Evolutionary conservation across 345 rosid species (phyloP).

Genomic region (Hibiscus mutabilis): DNA sequence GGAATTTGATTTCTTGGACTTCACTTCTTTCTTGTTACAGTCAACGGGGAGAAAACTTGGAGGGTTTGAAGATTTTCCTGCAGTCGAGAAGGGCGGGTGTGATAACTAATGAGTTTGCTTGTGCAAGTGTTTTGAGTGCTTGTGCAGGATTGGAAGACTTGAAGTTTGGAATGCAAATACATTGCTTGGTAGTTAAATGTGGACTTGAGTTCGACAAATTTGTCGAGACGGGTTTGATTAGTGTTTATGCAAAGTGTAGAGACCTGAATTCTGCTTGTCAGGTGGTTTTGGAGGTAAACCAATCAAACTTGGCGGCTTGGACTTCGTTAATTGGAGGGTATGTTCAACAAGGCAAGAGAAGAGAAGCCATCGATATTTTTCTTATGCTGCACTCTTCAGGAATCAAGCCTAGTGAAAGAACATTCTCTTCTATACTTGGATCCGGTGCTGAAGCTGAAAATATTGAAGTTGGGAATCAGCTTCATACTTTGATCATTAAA

Average conservation of each 20-base stretch:
- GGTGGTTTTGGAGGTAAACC: constrained; percentile 18
- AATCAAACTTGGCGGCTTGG: constrained; percentile 20
- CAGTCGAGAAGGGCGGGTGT: constrained; percentile 17
- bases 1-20: constrained; percentile 26
- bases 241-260: constrained; percentile 24
- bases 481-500: constrained; percentile 28
- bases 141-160: constrained; percentile 22
- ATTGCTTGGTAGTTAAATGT: constrained; percentile 21
- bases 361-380: constrained; percentile 27
- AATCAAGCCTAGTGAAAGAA: constrained; percentile 20
- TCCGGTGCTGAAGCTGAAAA: constrained; percentile 20
- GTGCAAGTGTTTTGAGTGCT: constrained; percentile 23
- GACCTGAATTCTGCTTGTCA: constrained; percentile 19
- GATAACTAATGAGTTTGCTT: constrained; percentile 26
- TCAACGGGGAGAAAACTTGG: constrained; percentile 21
- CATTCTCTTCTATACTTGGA: constrained; percentile 27
- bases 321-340: constrained; percentile 28
- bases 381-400: constrained; percentile 20
- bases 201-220: constrained; percentile 24
- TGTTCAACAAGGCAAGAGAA: constrained; percentile 23
- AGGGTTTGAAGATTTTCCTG: constrained; percentile 17
- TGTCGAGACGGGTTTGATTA: constrained; percentile 24
- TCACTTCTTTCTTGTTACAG: constrained; percentile 25
- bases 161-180: constrained; percentile 30
- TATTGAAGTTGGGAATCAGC: constrained; percentile 22